Evolutionary conservation across 2,329 filamentous ascomycete species (phyloP).

Genomic region (Trichoderma breve): DNA sequence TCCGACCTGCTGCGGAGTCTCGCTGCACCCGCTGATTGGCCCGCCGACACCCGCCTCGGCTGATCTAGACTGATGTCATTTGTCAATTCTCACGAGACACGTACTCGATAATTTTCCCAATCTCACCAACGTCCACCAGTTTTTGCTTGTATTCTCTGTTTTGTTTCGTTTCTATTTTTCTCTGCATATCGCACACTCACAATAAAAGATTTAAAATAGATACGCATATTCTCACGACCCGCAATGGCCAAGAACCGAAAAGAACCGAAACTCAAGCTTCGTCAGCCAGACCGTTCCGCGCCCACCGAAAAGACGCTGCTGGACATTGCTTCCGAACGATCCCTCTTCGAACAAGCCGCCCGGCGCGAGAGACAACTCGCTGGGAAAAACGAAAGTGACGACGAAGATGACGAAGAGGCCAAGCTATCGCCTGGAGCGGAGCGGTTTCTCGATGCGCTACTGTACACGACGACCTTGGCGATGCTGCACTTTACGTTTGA

Average conservation of each 20-base stretch:
- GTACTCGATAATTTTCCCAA: neutral
- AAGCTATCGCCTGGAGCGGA: slow-evolving; percentile 47
- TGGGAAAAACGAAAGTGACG: slow-evolving; percentile 22
- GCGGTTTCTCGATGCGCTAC: slow-evolving; percentile 52
- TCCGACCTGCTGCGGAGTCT: neutral
- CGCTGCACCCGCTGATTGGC: slow-evolving; percentile 9
- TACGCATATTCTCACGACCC: neutral
- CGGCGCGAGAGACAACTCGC: slow-evolving; percentile 35
- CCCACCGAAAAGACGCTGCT: slow-evolving; percentile 67
- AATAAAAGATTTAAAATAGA: neutral
- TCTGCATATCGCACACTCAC: accelerated
- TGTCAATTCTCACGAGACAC: slow-evolving; percentile 11
- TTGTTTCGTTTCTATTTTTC: neutral
- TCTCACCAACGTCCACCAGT: neutral
- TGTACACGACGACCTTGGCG: slow-evolving; percentile 62
- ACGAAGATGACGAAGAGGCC: slow-evolving; percentile 31
- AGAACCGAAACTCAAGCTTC: slow-evolving; percentile 55
- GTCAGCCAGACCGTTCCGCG: slow-evolving; percentile 66
- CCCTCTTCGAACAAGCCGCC: slow-evolving; percentile 54
- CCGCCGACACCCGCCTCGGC: neutral
- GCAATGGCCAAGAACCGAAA: slow-evolving; percentile 51
- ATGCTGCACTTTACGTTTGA: slow-evolving; percentile 78
- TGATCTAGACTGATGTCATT: slow-evolving; percentile 20
- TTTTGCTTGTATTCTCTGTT: neutral
- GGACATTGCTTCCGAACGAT: slow-evolving; percentile 64